Evolutionary conservation across 2,329 filamentous ascomycete species (phyloP).

Genomic region (Geosmithia flava): DNA sequence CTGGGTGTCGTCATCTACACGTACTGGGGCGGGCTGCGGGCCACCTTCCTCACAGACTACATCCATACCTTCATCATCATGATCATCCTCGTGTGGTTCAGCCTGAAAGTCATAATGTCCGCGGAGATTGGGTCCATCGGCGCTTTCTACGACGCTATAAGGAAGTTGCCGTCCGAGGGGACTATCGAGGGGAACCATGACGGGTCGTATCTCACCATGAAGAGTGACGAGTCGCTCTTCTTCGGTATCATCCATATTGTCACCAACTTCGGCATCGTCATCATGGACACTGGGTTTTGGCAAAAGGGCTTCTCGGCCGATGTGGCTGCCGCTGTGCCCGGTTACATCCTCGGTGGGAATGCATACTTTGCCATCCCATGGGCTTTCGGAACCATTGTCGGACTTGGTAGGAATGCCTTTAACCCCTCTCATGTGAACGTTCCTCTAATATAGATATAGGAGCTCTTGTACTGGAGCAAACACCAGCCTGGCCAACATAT

Average conservation of each 20-base stretch:
- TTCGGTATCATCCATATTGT: slow-evolving; percentile 79
- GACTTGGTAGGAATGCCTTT: neutral
- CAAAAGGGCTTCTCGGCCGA: slow-evolving; percentile 81
- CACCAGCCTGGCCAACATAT: slow-evolving; percentile 2
- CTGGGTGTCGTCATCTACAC: slow-evolving; percentile 70
- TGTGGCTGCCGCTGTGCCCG: slow-evolving; percentile 68
- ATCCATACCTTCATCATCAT: slow-evolving; percentile 69
- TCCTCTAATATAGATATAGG: neutral
- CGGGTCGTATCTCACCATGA: slow-evolving; percentile 68
- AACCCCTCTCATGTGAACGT: too few relatives aligned
- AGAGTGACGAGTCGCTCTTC: slow-evolving; percentile 51
- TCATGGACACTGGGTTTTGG: slow-evolving; percentile 42
- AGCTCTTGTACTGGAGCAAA: slow-evolving; percentile 1
- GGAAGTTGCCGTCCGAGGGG: neutral
- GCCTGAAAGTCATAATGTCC: slow-evolving; percentile 65
- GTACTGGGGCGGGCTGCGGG: slow-evolving; percentile 28
- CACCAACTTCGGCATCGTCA: slow-evolving; percentile 67
- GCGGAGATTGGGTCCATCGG: slow-evolving; percentile 59
- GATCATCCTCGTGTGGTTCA: slow-evolving; percentile 69
- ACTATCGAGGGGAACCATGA: slow-evolving; percentile 51
- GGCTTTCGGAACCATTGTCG: slow-evolving; percentile 11
- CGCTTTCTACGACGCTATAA: slow-evolving; percentile 52
- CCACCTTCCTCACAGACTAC: slow-evolving; percentile 2
- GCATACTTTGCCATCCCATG: slow-evolving; percentile 83
- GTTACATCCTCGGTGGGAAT: slow-evolving; percentile 72